phyloP scores from a whole-genome alignment of 2,329 filamentous ascomycete species.

The Penicillium digitatum region DNA sequence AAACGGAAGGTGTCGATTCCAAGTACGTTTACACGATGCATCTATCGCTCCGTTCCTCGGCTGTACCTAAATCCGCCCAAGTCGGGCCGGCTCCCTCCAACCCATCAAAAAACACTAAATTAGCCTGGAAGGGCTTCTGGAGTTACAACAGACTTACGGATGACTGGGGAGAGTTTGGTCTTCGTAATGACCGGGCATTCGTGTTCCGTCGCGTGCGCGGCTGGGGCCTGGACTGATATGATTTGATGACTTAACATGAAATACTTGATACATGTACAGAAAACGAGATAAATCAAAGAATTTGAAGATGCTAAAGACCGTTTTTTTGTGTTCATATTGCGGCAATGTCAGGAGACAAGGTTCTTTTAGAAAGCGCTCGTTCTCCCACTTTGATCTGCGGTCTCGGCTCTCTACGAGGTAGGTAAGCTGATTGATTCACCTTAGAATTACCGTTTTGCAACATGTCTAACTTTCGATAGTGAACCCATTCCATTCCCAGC shows the following conservation, averaged over 20 bases:
- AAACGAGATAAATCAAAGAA: no score
- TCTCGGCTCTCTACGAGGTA: no score
- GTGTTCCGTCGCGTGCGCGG: conserved; percentile 61
- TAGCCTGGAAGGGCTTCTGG: conserved; percentile 85
- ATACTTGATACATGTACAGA: not conserved
- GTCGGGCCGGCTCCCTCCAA: conserved; percentile 25
- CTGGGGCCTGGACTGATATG: conserved; percentile 46
- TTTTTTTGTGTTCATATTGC: not conserved
- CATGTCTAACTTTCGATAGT: no score
- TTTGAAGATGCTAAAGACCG: no score
- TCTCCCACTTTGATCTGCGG: no score
- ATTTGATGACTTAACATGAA: conserved; percentile 12
- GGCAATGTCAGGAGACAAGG: no score
- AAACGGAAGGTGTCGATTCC: conserved; percentile 74
- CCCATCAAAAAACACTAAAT: conserved; percentile 72
- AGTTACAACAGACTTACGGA: conserved; percentile 86
- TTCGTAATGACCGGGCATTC: conserved; percentile 59
- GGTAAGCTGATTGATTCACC: no score
- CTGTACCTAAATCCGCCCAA: conserved; percentile 53
- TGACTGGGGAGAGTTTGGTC: conserved; percentile 78
- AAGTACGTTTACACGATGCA: conserved; percentile 87
- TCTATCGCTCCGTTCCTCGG: conserved; percentile 59
- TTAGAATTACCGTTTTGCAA: no score
- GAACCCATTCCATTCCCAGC: not conserved
- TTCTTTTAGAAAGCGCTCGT: no score